Evolutionary conservation across 2,329 filamentous ascomycete species (phyloP).

Genomic region (Trichoderma arundinaceum): DNA sequence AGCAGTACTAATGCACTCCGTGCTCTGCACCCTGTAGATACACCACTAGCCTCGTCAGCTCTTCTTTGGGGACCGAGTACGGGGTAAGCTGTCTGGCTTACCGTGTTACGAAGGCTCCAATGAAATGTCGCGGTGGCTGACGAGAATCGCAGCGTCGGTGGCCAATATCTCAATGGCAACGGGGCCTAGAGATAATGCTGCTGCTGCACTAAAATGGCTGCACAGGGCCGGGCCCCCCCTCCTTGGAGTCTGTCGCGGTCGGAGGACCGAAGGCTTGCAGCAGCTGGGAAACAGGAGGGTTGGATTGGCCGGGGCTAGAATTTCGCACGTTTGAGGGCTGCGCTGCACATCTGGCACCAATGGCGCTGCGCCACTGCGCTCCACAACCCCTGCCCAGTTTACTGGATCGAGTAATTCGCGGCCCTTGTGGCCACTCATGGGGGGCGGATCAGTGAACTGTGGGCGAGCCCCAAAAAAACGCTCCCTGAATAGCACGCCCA

Average conservation of each 20-base stretch:
- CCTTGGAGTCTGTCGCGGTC: background rate
- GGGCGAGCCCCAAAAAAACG: background rate
- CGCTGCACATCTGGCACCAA: background rate
- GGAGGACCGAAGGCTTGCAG: constrained; percentile 24
- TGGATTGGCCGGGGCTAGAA: constrained; percentile 15
- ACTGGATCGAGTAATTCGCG: constrained; percentile 11
- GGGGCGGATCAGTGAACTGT: too few relatives aligned
- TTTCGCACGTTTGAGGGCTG: background rate
- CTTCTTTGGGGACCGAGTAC: background rate
- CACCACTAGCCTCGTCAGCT: too few relatives aligned
- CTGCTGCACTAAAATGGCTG: background rate
- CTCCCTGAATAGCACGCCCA: background rate
- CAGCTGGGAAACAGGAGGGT: constrained; percentile 14
- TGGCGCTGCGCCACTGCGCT: constrained; percentile 9
- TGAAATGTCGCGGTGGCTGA: constrained; percentile 1
- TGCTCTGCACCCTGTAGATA: too few relatives aligned
- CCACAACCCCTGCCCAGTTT: constrained; percentile 22
- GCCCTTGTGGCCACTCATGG: constrained; percentile 2
- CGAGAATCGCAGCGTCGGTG: background rate
- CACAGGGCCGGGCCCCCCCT: constrained; percentile 16
- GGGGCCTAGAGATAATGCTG: constrained; percentile 3
- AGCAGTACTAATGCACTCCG: too few relatives aligned
- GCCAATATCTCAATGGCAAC: constrained; percentile 1
- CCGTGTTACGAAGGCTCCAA: constrained; percentile 5
- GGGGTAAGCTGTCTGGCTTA: constrained; percentile 16